phyloP scores from a whole-genome alignment of 1,139 yeast genomes.

The Yamadazyma songkhlaensis region DNA sequence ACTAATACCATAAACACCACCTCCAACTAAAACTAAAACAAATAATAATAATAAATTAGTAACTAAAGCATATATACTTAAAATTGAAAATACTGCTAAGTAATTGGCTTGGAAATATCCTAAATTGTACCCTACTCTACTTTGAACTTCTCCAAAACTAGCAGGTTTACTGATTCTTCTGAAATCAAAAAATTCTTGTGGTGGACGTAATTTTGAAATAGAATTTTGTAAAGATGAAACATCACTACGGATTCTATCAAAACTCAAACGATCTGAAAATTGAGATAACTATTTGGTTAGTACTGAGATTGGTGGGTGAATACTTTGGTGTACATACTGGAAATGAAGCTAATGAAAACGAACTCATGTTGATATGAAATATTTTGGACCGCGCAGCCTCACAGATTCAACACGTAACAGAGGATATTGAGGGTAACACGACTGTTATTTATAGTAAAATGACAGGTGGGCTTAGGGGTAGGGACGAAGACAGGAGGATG shows the following conservation, averaged over 20 bases:
- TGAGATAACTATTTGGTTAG: slow-evolving; percentile 32
- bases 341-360: slow-evolving; percentile 15
- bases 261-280: slow-evolving; percentile 47
- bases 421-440: too few relatives aligned
- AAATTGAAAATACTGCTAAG: slow-evolving; percentile 66
- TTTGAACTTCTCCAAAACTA: slow-evolving; percentile 85
- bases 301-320: too few relatives aligned
- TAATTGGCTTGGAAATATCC: slow-evolving; percentile 89
- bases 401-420: background rate
- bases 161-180: slow-evolving; percentile 88
- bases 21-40: slow-evolving; percentile 65
- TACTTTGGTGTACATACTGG: too few relatives aligned
- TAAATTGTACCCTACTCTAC: slow-evolving; percentile 81
- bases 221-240: slow-evolving; percentile 51
- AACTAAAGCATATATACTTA: slow-evolving; percentile 57
- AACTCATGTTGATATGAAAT: slow-evolving; percentile 8
- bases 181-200: slow-evolving; percentile 90
- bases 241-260: slow-evolving; percentile 48
- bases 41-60: slow-evolving; percentile 83
- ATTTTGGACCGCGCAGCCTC: background rate
- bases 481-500: too few relatives aligned
- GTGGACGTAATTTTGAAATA: slow-evolving; percentile 75
- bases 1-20: slow-evolving; percentile 77
- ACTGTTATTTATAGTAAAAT: too few relatives aligned
- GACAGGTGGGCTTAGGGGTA: too few relatives aligned